Conservation (phyloP, 2,329 filamentous ascomycete species). For the Sporothrix inflata region DNA sequence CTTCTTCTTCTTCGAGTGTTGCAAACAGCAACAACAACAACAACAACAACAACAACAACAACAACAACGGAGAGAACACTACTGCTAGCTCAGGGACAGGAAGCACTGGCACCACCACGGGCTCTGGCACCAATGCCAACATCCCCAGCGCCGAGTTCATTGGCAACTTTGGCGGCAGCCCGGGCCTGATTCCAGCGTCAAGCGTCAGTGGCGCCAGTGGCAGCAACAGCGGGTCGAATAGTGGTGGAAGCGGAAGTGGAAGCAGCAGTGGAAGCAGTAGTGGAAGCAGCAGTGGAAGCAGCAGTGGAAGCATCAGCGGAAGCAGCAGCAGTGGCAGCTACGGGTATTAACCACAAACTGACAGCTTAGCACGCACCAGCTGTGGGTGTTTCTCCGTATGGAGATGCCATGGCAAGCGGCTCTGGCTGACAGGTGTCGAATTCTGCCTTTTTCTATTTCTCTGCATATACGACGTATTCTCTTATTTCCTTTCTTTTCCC, state of each 20-base stretch:
- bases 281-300: not conserved
- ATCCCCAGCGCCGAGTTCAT: conserved; percentile 10
- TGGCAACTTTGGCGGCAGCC: conserved; percentile 24
- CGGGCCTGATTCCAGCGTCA: not conserved
- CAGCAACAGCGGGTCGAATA: not conserved
- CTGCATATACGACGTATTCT: not conserved
- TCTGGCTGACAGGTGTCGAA: no score
- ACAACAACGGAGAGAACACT: not conserved
- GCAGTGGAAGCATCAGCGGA: not conserved
- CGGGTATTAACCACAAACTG: not conserved
- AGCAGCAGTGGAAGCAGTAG: not conserved
- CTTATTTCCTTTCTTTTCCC: not conserved
- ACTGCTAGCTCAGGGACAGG: not conserved
- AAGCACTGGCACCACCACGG: not conserved
- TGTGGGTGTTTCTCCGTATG: not conserved
- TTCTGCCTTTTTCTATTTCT: not conserved
- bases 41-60: not conserved
- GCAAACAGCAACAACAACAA: not conserved
- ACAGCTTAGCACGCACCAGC: not conserved
- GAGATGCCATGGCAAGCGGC: no score
- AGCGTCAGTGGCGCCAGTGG: not conserved
- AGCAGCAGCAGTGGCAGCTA: not conserved
- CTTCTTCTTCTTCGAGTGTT: not conserved
- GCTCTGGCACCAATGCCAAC: not conserved
- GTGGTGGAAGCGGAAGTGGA: not conserved